phyloP scores from a whole-genome alignment of 2,329 filamentous ascomycete species.

The Ceratocystis alfenasii region DNA sequence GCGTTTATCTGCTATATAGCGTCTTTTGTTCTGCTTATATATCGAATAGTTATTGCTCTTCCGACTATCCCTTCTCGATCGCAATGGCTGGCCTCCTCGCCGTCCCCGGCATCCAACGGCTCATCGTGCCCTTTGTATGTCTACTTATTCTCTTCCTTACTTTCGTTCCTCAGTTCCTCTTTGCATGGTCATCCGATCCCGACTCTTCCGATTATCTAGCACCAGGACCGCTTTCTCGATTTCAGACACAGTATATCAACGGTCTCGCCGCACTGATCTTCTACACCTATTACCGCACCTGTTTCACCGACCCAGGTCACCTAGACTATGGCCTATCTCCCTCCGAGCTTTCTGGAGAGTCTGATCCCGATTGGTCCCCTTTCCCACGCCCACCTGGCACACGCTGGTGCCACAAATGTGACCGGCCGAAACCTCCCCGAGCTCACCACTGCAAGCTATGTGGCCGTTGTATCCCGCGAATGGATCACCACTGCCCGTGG shows the following conservation, averaged over 20 bases:
- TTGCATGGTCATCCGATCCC: constrained; percentile 34
- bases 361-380: constrained; percentile 25
- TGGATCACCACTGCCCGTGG: constrained; percentile 85
- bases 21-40: not conserved
- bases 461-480: constrained; percentile 60
- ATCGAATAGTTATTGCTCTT: not conserved
- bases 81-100: constrained; percentile 35
- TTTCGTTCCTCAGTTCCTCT: constrained; percentile 61
- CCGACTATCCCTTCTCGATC: constrained; percentile 3
- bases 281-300: constrained; percentile 55
- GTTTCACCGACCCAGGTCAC: constrained; percentile 46
- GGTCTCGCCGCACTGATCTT: constrained; percentile 50
- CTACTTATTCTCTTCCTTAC: constrained; percentile 55
- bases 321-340: constrained; percentile 36
- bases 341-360: constrained; percentile 28
- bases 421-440: constrained; percentile 59
- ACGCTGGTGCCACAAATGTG: constrained; percentile 66
- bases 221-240: constrained; percentile 46
- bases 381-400: constrained; percentile 21
- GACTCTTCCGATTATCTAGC: constrained; percentile 41
- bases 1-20: not conserved
- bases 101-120: constrained; percentile 36
- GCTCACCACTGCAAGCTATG: constrained; percentile 75
- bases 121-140: constrained; percentile 59
- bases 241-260: constrained; percentile 55